A percentile compares a stretch with the other conserved stretches of the same genome.
Conservation (phyloP, 805 yeast species). For the Yarrowia osloensis region DNA sequence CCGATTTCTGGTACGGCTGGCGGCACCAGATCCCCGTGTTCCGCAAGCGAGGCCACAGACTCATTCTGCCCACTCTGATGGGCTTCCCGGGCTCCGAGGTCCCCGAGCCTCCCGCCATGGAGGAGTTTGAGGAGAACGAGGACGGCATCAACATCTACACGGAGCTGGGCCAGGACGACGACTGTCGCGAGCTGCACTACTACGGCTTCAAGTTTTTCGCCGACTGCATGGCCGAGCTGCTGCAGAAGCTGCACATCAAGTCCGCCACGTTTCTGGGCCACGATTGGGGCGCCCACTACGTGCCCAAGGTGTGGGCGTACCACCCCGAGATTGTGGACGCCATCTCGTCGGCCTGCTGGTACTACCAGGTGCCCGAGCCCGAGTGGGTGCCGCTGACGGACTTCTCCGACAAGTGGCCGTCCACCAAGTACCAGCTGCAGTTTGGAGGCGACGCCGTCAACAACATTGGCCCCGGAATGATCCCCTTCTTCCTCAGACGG, state of each 20-base stretch:
- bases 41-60: slow-evolving; percentile 29
- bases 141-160: slow-evolving; percentile 25
- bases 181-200: slow-evolving; percentile 15
- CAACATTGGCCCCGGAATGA: slow-evolving; percentile 17
- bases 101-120: slow-evolving; percentile 30
- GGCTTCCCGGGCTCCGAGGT: slow-evolving; percentile 31
- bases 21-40: slow-evolving; percentile 29
- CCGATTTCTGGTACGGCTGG: slow-evolving; percentile 32
- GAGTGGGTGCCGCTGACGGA: slow-evolving; percentile 27
- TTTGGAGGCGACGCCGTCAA: slow-evolving; percentile 31
- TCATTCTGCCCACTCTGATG: slow-evolving; percentile 29
- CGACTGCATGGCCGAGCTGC: slow-evolving; percentile 27
- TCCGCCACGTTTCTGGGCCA: slow-evolving; percentile 29
- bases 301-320: slow-evolving; percentile 30
- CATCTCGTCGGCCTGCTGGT: slow-evolving; percentile 28
- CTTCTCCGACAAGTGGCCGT: slow-evolving; percentile 30
- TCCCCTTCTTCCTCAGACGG: slow-evolving; percentile 27
- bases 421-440: slow-evolving; percentile 26
- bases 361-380: slow-evolving; percentile 28
- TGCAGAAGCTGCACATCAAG: slow-evolving; percentile 12
- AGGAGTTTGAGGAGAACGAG: slow-evolving; percentile 30
- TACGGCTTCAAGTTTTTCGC: slow-evolving; percentile 30
- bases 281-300: slow-evolving; percentile 31
- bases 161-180: slow-evolving; percentile 30
- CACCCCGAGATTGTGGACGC: slow-evolving; percentile 31